Evolutionary conservation across 768 basidiomycete genomes (phyloP), one percentile per base, ranked within the genome.

Genomic region (Phaffia australis): DNA sequence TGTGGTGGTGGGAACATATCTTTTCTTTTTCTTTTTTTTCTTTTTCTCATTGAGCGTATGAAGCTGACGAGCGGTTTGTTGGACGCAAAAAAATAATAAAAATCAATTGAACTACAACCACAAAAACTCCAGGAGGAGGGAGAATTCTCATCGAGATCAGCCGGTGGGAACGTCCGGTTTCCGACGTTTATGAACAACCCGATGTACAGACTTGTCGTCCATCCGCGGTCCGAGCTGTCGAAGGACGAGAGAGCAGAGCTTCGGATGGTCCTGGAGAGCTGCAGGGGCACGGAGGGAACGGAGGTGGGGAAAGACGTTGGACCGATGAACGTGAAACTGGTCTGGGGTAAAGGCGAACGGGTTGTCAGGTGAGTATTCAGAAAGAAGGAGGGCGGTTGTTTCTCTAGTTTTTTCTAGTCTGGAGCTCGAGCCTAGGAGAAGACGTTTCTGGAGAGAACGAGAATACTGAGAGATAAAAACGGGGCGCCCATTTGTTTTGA

Each of bases 161-260:
- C 88, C 0, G 94, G 94, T 0, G 94, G 94, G 1, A 93, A 92
- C 72, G 82, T 84, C 64, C 82, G 83, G 5, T 80, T 84, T 70
- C 83, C 88, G 0, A 85, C 87, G 0, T 95, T 87, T 75, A 87
- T 94, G 84, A 76, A 83, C 58, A 98, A 97, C 73, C 93, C 93
- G 0, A 90, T 95, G 73, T 97, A 89, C 75, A 81, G 81, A 64
- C 78, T 97, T 18, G 80, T 77, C 8, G 76, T 94, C 23, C 77
- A 80, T 62, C 78, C 82, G 4, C 71, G 71, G 27, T 15, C 64
- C 15, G 69, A 56, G 25, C 35, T 11, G 30, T 18, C 27, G 15
- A 29, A 2, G 58, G 32, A 54, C 14, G 3, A 29, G 1, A 47
- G 35, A 27, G 63, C 50, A 6, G 46, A 64, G 15, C 18, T 64